Evolutionary conservation across 1,284 basidiomycete species (phyloP).

Genomic region (Tetrapyrgos nigripes): DNA sequence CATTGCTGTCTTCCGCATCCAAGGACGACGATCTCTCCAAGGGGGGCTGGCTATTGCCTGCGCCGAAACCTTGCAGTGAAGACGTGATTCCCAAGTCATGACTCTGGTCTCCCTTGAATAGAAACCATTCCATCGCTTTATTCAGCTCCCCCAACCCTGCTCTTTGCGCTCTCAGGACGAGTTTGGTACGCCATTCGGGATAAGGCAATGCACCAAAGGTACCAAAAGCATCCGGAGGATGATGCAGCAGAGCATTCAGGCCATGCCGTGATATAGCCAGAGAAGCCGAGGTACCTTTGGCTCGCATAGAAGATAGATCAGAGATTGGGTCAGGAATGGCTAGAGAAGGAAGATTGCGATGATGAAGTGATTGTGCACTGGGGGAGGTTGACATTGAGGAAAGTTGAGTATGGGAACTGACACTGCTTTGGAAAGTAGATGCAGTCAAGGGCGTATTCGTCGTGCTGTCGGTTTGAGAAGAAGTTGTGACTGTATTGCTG

Average conservation of each 20-base stretch:
- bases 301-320: not conserved
- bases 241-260: constrained; percentile 1
- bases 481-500: not conserved
- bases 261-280: not conserved
- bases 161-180: constrained; percentile 54
- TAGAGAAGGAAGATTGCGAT: not conserved
- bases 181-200: constrained; percentile 64
- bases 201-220: constrained; percentile 53
- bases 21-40: not conserved
- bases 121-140: constrained; percentile 54
- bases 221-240: not conserved
- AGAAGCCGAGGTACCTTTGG: not conserved
- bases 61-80: not conserved
- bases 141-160: constrained; percentile 62
- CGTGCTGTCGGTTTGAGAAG: constrained; percentile 13
- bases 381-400: too few species aligned
- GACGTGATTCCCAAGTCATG: constrained; percentile 11
- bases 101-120: constrained; percentile 40
- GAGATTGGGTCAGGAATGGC: not conserved
- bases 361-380: too few species aligned
- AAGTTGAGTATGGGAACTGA: constrained; percentile 9
- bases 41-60: not conserved
- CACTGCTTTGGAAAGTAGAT: constrained; percentile 19
- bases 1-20: not conserved
- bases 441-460: constrained; percentile 4